A percentile compares a stretch with the other conserved stretches of the same genome.
phyloP scores from a whole-genome alignment of 2,329 filamentous ascomycete species.

The Neophaeococcomyces mojaviensis region DNA sequence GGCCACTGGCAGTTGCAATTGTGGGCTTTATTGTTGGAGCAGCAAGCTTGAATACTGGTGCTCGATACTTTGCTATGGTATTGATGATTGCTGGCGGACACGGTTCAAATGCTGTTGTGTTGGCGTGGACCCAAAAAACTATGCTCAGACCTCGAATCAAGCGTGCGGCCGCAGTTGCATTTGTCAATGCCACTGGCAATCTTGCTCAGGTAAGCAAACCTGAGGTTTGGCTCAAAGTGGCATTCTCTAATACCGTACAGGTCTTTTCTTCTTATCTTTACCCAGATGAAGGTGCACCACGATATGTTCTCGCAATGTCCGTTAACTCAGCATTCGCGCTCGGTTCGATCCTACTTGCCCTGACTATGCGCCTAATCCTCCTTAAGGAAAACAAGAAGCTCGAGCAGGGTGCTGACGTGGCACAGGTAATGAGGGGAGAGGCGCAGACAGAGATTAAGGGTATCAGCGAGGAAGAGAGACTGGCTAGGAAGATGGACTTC shows the following conservation, averaged over 20 bases:
- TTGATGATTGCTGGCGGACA: constrained; percentile 46
- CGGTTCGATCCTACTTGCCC: constrained; percentile 20
- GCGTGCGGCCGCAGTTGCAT: constrained; percentile 62
- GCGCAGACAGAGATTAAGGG: too few species aligned
- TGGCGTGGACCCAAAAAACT: constrained; percentile 66
- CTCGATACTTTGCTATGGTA: constrained; percentile 65
- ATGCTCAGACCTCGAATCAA: constrained; percentile 69
- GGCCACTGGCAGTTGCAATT: constrained; percentile 56
- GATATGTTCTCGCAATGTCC: constrained; percentile 22
- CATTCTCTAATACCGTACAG: constrained; percentile 46
- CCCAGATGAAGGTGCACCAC: constrained; percentile 20
- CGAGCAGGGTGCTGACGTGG: too few species aligned
- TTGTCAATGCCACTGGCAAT: constrained; percentile 56
- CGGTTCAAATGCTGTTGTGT: constrained; percentile 56
- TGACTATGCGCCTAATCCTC: constrained; percentile 19
- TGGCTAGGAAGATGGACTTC: too few species aligned
- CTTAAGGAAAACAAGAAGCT: constrained; percentile 22
- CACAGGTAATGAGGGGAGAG: too few species aligned
- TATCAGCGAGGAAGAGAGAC: too few species aligned
- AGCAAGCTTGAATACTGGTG: constrained; percentile 50
- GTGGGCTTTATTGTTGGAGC: constrained; percentile 61
- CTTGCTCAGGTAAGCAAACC: constrained; percentile 10
- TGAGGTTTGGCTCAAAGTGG: too few species aligned
- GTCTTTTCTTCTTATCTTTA: constrained; percentile 25
- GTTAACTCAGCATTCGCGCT: constrained; percentile 20